Conservation (phyloP, 2,329 filamentous ascomycete species). For the Fusarium devonianum region DNA sequence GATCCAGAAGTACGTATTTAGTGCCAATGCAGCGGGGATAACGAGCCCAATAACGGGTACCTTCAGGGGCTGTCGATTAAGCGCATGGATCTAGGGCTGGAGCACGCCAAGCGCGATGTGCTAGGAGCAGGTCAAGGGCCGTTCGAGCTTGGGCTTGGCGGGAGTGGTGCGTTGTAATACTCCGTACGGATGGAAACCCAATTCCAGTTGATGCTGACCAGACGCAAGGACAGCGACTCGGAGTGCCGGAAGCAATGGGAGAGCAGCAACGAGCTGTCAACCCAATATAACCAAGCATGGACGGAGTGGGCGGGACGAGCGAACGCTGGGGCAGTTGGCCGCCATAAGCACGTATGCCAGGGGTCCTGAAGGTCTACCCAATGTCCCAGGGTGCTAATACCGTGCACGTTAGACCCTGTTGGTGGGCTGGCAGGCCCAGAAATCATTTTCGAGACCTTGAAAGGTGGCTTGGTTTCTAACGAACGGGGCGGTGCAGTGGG, state of each 20-base stretch:
- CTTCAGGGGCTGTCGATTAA: slow-evolving; percentile 27
- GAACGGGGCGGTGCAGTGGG: slow-evolving; percentile 22
- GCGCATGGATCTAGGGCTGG: slow-evolving; percentile 25
- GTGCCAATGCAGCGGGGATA: slow-evolving; percentile 22
- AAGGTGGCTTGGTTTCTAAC: slow-evolving; percentile 26
- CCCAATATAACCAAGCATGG: slow-evolving; percentile 3
- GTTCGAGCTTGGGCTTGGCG: slow-evolving; percentile 7
- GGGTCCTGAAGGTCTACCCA: too few relatives aligned
- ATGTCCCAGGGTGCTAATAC: background rate
- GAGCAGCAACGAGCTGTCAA: slow-evolving; percentile 14
- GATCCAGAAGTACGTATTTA: slow-evolving; percentile 27
- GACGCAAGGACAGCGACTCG: too few relatives aligned
- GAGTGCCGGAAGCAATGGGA: slow-evolving; percentile 3
- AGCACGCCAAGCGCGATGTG: slow-evolving; percentile 14
- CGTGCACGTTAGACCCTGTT: too few relatives aligned
- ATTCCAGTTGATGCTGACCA: too few relatives aligned
- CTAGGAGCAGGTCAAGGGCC: slow-evolving; percentile 1
- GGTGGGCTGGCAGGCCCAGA: slow-evolving; percentile 1
- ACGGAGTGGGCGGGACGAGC: too few relatives aligned
- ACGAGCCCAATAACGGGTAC: slow-evolving; percentile 19
- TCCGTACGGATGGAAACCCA: too few relatives aligned
- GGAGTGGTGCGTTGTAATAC: too few relatives aligned
- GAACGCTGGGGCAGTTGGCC: background rate
- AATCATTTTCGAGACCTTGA: slow-evolving; percentile 20
- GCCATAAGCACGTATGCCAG: slow-evolving; percentile 2